Evolutionary conservation across 768 basidiomycete genomes (phyloP).

Genomic region (Boletus rubroflammeus): DNA sequence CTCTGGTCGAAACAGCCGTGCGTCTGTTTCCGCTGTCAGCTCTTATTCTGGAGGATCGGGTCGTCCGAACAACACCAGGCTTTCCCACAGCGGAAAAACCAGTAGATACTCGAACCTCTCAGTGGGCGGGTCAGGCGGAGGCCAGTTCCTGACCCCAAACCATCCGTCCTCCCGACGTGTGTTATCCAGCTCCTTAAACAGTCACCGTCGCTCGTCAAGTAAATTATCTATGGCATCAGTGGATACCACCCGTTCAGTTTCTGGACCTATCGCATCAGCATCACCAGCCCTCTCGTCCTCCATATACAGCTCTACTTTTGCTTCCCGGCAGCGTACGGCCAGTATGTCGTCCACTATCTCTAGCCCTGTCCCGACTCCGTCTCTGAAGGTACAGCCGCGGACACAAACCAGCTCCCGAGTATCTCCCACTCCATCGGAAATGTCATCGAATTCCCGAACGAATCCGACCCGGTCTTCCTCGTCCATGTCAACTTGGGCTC

Average conservation of each 20-base stretch:
- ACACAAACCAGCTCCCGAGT: constrained; percentile 43
- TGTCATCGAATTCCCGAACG: constrained; percentile 49
- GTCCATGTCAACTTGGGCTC: constrained; percentile 62
- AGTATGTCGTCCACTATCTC: constrained; percentile 52
- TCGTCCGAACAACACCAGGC: constrained; percentile 10
- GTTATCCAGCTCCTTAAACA: constrained; percentile 45
- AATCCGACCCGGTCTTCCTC: constrained; percentile 39
- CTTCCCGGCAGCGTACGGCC: constrained; percentile 79
- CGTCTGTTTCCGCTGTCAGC: constrained; percentile 44
- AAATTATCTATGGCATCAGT: constrained; percentile 45
- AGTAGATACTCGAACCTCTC: constrained; percentile 32
- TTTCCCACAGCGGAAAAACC: constrained; percentile 23
- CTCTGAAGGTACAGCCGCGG: constrained; percentile 36
- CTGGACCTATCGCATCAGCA: constrained; percentile 55
- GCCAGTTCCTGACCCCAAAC: constrained; percentile 45
- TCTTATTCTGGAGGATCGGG: constrained; percentile 20
- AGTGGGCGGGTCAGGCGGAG: constrained; percentile 32
- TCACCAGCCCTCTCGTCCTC: constrained; percentile 30
- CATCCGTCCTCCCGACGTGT: constrained; percentile 44
- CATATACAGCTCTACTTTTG: constrained; percentile 63
- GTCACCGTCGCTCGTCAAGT: constrained; percentile 52
- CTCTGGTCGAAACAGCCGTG: constrained; percentile 57
- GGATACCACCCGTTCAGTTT: constrained; percentile 60
- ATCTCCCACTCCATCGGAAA: constrained; percentile 66
- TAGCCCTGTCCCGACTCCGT: constrained; percentile 30